A percentile compares a stretch with the other conserved stretches of the same genome.
phyloP scores from a whole-genome alignment of 805 yeast genomes.

The Barnettozyma californica region DNA sequence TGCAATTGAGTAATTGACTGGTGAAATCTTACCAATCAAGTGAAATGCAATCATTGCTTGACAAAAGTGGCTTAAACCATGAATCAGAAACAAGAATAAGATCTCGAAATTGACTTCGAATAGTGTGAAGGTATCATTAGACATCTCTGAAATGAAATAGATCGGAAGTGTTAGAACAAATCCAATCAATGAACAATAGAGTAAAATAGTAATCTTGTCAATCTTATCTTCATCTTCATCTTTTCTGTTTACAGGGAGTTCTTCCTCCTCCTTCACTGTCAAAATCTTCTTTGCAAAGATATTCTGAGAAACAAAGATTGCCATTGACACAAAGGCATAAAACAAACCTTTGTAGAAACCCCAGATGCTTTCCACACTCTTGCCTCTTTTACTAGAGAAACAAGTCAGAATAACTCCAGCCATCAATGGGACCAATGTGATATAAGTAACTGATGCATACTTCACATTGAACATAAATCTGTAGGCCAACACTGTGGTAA shows the following conservation, averaged over 20 bases:
- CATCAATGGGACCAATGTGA: conserved; percentile 74
- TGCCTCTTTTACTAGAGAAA: conserved; percentile 34
- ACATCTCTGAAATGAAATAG: conserved; percentile 52
- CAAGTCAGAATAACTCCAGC: conserved; percentile 83
- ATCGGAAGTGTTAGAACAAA: conserved; percentile 61
- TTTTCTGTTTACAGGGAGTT: conserved; percentile 16
- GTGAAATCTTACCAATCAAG: conserved; percentile 63
- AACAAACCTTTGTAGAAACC: conserved; percentile 28
- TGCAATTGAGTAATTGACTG: conserved; percentile 76
- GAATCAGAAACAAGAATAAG: conserved; percentile 41
- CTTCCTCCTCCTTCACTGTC: conserved; percentile 37
- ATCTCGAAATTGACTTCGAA: conserved; percentile 26
- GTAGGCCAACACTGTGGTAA: conserved; percentile 80
- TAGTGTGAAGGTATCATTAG: conserved; percentile 25
- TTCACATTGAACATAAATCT: conserved; percentile 50
- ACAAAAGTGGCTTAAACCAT: conserved; percentile 64
- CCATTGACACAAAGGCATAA: conserved; percentile 38
- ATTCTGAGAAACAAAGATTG: conserved; percentile 71
- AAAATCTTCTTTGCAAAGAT: conserved; percentile 73
- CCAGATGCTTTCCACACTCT: conserved; percentile 9
- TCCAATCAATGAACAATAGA: conserved; percentile 68
- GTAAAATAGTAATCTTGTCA: conserved; percentile 66
- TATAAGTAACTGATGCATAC: conserved; percentile 63
- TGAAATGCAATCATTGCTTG: conserved; percentile 76
- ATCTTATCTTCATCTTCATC: conserved; percentile 35